Evolutionary conservation across 73 alveolate genomes (phyloP), one percentile per base, ranked within the genome.

Genomic region (Paramecium bursaria): DNA sequence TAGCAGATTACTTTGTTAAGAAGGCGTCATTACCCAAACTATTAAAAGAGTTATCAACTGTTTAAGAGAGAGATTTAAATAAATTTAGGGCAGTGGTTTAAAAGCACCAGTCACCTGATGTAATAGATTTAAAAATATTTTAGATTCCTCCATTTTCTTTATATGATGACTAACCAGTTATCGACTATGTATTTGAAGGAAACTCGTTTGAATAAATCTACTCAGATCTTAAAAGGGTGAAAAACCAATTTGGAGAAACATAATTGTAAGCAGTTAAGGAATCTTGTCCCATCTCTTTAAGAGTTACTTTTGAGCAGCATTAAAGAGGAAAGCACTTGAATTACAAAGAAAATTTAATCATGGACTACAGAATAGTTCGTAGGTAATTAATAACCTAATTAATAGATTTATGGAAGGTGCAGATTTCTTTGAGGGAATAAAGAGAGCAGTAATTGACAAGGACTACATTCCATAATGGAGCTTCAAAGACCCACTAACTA

Each of bases 371-470:
- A 25, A 75, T 93, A 7, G 86, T 95, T 3, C 54, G 85, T 79
- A 92, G 93, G 52, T 30, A 30, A 25, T 25, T 25, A 23, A 1
- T n/a, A n/a, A n/a, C n/a, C n/a, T n/a, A n/a, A n/a, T n/a, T n/a
- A n/a, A n/a, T n/a, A 92, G 75, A 21, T 93, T 93, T 52, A 75
- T 75, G 74, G 86, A 48, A 6, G 91, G 86, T 35, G 75, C 91
- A n/a, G 98, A 94, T 52, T 93, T 94, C 77, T 82, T 54, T 27
- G 98, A 94, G 75, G 98, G 98, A 23, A 93, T 93, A 26, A 85
- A 96, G 57, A 95, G 97, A 1, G 75, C 75, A 5, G 86, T 94
- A n/a, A 67, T 93, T 29, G 97, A 91, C 67, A 94, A 85, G 60
- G 96, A 89, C 55, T 88, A 88, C 48, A 85, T 86, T 50, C 97